Conservation (phyloP, 495 filamentous ascomycete species). For the Hypoxylon subgilvum region DNA sequence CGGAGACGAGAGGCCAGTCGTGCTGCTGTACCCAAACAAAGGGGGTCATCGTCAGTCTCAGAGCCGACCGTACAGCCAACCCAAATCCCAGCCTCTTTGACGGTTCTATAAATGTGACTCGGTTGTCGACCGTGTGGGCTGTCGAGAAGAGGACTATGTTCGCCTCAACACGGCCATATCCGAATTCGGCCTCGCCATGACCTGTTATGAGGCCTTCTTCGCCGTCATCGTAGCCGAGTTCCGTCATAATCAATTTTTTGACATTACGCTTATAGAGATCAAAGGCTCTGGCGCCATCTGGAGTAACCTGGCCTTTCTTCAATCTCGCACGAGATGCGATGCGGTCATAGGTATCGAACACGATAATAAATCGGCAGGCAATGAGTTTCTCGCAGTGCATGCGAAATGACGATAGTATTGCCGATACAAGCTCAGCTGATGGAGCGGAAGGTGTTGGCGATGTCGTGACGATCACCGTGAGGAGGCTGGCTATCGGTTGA, state of each 20-base stretch:
- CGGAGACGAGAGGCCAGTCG: slow-evolving; percentile 51
- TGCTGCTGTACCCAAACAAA: slow-evolving; percentile 60
- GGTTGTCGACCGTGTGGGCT: slow-evolving; percentile 41
- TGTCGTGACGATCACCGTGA: slow-evolving; percentile 56
- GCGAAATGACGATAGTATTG: slow-evolving; percentile 49
- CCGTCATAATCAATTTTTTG: slow-evolving; percentile 44
- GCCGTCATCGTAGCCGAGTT: slow-evolving; percentile 28
- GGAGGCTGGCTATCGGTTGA: slow-evolving; percentile 23
- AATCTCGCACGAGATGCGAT: slow-evolving; percentile 45
- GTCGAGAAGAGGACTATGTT: slow-evolving; percentile 47
- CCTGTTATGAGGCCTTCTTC: slow-evolving; percentile 9
- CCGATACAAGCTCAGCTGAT: slow-evolving; percentile 50
- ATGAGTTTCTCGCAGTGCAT: slow-evolving; percentile 42
- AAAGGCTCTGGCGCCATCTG: slow-evolving; percentile 45
- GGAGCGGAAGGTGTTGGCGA: slow-evolving; percentile 57
- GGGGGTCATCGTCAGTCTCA: slow-evolving; percentile 48
- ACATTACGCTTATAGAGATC: slow-evolving; percentile 50
- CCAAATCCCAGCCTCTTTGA: slow-evolving; percentile 52
- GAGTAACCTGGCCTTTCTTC: slow-evolving; percentile 54
- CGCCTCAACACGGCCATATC: slow-evolving; percentile 36
- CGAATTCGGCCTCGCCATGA: slow-evolving; percentile 49
- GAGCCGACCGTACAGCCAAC: slow-evolving; percentile 51
- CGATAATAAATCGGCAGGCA: slow-evolving; percentile 48
- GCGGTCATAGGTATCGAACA: slow-evolving; percentile 55
- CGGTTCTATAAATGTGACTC: slow-evolving; percentile 52